Evolutionary conservation across 73 alveolate genomes (phyloP).

Genomic region (Symbiodinium pilosum): DNA sequence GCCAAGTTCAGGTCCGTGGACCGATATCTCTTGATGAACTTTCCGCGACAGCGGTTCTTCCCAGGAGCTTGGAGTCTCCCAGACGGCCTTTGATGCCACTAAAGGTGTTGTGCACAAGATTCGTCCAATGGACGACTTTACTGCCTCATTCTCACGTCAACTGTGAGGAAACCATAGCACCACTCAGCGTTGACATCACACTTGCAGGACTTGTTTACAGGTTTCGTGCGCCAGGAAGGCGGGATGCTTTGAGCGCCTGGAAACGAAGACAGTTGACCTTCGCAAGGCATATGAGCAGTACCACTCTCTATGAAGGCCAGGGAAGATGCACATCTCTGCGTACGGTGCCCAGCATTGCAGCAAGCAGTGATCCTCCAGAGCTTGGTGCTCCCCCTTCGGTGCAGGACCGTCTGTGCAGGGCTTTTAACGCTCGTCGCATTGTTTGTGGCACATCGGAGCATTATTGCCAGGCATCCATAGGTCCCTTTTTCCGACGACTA

Average conservation of each 20-base stretch:
- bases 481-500: neutral
- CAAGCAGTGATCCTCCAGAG: neutral
- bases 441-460: neutral
- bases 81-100: too few species aligned
- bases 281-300: constrained; percentile 18
- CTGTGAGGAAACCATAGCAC: neutral
- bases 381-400: neutral
- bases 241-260: too few species aligned
- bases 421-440: neutral
- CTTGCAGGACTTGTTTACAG: neutral
- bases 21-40: too few species aligned
- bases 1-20: too few species aligned
- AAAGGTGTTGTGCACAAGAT: too few species aligned
- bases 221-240: neutral
- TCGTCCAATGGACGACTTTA: neutral
- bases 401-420: constrained; percentile 1
- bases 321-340: neutral
- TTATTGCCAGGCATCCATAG: neutral
- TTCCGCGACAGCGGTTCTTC: too few species aligned
- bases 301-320: neutral
- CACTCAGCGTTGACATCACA: neutral
- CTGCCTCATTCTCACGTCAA: neutral
- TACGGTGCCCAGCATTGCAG: neutral
- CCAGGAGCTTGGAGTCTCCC: too few species aligned
- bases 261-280: neutral